These are phyloP conservation scores for Penicillium psychrofluorescens DNA, from an alignment of 495 filamentous ascomycete genomes.

Conservation along the genomic window DNA sequence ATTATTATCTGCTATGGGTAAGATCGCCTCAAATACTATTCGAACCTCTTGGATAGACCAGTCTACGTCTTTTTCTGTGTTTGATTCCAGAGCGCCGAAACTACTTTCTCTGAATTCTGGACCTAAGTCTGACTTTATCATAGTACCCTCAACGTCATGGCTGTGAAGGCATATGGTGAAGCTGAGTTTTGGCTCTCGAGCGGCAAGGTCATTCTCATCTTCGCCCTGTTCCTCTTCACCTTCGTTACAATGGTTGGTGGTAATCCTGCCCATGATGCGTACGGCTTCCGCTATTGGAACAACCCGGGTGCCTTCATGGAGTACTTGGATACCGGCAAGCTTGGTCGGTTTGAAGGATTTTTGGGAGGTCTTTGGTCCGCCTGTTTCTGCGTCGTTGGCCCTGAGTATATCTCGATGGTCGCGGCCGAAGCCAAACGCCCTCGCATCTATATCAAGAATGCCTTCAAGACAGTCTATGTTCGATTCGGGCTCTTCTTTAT, in stretches of 20 bases:
- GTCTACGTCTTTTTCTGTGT: too few relatives aligned
- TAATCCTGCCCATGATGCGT: too few relatives aligned
- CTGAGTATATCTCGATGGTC: constrained; percentile 76
- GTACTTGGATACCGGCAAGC: constrained; percentile 50
- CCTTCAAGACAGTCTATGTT: constrained; percentile 72
- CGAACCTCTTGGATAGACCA: too few relatives aligned
- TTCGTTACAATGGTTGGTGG: too few relatives aligned
- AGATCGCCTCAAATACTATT: constrained; percentile 14
- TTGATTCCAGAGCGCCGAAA: too few relatives aligned
- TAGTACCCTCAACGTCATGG: constrained; percentile 30
- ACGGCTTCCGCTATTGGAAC: constrained; percentile 9
- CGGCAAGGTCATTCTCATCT: constrained; percentile 63
- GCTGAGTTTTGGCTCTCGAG: constrained; percentile 62
- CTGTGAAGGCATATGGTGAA: constrained; percentile 61
- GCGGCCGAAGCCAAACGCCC: constrained; percentile 73
- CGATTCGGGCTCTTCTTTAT: constrained; percentile 72
- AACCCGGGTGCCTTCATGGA: constrained; percentile 30
- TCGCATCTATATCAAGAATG: constrained; percentile 42
- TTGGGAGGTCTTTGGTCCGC: constrained; percentile 56
- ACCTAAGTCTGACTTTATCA: constrained; percentile 13
- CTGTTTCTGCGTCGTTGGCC: constrained; percentile 41
- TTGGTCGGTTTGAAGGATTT: constrained; percentile 68
- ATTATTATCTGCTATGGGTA: constrained; percentile 39
- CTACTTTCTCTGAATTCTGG: too few relatives aligned
- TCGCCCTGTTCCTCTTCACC: constrained; percentile 41